These are phyloP conservation scores for Volutella citrinella DNA, from an alignment of 2,329 filamentous ascomycete genomes.

Conservation along the genomic window DNA sequence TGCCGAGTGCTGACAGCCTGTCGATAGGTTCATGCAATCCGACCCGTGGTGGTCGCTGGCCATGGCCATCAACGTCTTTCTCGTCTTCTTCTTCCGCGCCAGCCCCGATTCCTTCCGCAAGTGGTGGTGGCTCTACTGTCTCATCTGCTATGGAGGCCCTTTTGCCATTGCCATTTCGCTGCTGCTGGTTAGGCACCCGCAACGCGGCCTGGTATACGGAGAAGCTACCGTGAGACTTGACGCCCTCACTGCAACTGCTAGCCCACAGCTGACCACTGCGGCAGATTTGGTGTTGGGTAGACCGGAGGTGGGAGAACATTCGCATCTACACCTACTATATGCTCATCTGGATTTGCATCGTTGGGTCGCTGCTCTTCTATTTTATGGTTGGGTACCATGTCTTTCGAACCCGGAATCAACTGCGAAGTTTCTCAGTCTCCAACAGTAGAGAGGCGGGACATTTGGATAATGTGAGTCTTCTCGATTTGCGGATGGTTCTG, in stretches of 20 bases:
- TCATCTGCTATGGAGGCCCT: slow-evolving; percentile 70
- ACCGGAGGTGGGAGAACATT: slow-evolving; percentile 49
- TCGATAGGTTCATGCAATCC: slow-evolving; percentile 68
- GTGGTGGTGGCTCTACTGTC: slow-evolving; percentile 68
- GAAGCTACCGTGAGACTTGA: slow-evolving; percentile 53
- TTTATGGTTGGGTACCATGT: slow-evolving; percentile 57
- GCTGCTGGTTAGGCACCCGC: slow-evolving; percentile 49
- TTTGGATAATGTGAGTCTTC: slow-evolving; percentile 34
- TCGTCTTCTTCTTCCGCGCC: slow-evolving; percentile 61
- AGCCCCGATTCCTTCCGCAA: slow-evolving; percentile 66
- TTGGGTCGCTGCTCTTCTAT: slow-evolving; percentile 53
- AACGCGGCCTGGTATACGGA: slow-evolving; percentile 46
- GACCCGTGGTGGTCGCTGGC: slow-evolving; percentile 76
- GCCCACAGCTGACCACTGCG: too few species aligned
- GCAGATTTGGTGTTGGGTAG: slow-evolving; percentile 63
- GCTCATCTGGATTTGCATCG: slow-evolving; percentile 59
- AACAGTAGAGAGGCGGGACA: slow-evolving; percentile 26
- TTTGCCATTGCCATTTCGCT: slow-evolving; percentile 65
- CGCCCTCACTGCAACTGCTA: too few species aligned
- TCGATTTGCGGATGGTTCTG: too few species aligned
- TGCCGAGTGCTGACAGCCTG: too few species aligned
- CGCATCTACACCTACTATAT: slow-evolving; percentile 62
- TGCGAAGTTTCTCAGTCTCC: slow-evolving; percentile 48
- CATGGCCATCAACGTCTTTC: slow-evolving; percentile 79
- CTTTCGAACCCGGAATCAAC: slow-evolving; percentile 54